Evolutionary conservation across 768 basidiomycete species (phyloP), one percentile per base, ranked within the genome.

Genomic region (Mycena albidolilacea): DNA sequence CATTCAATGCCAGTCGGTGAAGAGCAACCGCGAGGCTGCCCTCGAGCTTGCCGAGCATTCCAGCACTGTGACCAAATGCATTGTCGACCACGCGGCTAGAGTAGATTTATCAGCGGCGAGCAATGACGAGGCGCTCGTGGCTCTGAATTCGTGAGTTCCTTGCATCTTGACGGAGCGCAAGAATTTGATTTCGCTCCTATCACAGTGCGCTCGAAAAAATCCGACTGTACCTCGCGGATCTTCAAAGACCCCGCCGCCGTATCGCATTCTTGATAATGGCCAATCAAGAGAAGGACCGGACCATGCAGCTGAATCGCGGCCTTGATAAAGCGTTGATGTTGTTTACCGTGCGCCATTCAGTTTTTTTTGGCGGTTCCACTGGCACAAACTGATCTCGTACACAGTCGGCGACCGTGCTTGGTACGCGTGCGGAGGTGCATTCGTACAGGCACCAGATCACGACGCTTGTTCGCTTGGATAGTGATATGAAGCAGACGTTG

Each of bases 141-240:
- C 46, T 19, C 50, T 50, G 50, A 50, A 50, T 17, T 50, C n/a
- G 39, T 46, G 19, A 60, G 55, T 60, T 21, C 17, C n/a, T 50
- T 19, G 7, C 17, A 3, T n/a, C n/a, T 60, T 43, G 11, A 41
- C 41, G 30, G 21, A 15, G 30, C 4, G 39, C n/a, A 37, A 38
- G 39, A 7, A 61, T 52, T 52, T 52, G 7, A 52, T 52, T 35
- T 41, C 15, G 17, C 3, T 61, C 41, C 2, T 3, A 30, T 30
- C 30, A 30, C 30, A 64, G 62, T 44, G 62, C 62, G 23, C 39
- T 64, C 37, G 43, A 64, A 30, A 44, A 64, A n/a, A 35, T 64
- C 21, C 48, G 10, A 7, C 5, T 17, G 8, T 44, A 43, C 54
- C 38, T 66, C 17, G 15, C 39, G 5, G 5, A 21, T 9, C 54